Conservation (phyloP, 148 eudicot genomes). For the Amaranthus hypochondriacus region DNA sequence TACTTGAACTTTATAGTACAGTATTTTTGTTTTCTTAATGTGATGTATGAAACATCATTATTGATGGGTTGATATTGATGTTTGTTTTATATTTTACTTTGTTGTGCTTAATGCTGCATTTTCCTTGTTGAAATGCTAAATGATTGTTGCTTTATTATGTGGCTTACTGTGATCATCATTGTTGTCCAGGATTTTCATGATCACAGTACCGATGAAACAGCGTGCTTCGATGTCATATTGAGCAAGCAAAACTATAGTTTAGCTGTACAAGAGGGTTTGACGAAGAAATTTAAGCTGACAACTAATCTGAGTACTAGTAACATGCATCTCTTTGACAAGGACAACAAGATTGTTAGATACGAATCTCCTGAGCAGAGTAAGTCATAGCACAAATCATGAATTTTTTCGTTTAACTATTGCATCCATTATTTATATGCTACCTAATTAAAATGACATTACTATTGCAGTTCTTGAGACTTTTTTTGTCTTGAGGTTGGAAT, state of each 20-base stretch:
- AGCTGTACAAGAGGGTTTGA: slow-evolving; percentile 73
- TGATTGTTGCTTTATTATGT: too few relatives aligned
- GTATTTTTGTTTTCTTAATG: too few relatives aligned
- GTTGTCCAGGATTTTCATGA: slow-evolving; percentile 44
- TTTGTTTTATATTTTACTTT: too few relatives aligned
- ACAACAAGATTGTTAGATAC: slow-evolving; percentile 72
- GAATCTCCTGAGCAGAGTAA: slow-evolving; percentile 75
- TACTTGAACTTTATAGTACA: too few relatives aligned
- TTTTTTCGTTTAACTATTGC: not conserved
- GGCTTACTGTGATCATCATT: not conserved
- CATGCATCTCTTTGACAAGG: slow-evolving; percentile 82
- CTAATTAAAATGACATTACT: not conserved
- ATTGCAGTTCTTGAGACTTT: slow-evolving; percentile 80
- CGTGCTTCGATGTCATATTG: slow-evolving; percentile 43
- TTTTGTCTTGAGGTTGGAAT: slow-evolving; percentile 50
- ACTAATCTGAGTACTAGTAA: slow-evolving; percentile 69
- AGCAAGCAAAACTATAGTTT: slow-evolving; percentile 36
- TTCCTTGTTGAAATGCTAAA: not conserved
- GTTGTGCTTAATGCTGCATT: not conserved
- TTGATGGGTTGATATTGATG: too few relatives aligned
- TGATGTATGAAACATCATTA: too few relatives aligned
- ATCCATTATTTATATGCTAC: not conserved
- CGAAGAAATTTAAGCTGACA: slow-evolving; percentile 79
- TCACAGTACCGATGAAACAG: slow-evolving; percentile 42
- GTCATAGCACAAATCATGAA: slow-evolving; percentile 7